phyloP scores from a whole-genome alignment of 345 rosid species.

The Abelmoschus esculentus region DNA sequence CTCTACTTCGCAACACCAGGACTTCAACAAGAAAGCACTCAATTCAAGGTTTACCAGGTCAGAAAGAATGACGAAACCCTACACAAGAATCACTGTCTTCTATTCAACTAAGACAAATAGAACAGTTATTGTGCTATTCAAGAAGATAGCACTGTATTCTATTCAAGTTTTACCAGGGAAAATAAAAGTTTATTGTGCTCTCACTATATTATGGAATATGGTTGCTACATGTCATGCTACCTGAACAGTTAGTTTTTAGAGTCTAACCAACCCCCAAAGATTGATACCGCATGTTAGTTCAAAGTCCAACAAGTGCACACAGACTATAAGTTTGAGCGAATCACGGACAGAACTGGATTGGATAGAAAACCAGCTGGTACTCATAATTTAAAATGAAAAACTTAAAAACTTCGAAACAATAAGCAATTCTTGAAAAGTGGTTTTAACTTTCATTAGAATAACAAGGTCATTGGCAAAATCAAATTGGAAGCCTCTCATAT shows the following conservation, averaged over 20 bases:
- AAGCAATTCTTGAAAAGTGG: neutral
- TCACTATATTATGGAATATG: neutral
- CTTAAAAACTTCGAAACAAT: neutral
- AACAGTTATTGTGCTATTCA: too few relatives aligned
- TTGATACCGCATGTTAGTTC: neutral
- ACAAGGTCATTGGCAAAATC: neutral
- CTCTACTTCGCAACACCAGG: neutral
- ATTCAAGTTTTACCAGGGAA: neutral
- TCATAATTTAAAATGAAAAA: neutral
- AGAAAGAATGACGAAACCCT: neutral
- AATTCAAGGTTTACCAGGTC: neutral
- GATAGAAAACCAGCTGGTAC: neutral
- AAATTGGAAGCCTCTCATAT: neutral
- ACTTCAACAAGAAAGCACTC: neutral
- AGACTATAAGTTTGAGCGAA: neutral
- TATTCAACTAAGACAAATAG: neutral
- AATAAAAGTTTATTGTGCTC: neutral
- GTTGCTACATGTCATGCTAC: neutral
- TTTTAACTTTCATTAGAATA: neutral
- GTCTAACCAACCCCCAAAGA: neutral
- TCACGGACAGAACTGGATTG: neutral
- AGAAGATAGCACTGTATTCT: neutral
- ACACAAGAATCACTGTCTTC: neutral
- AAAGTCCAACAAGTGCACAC: neutral
- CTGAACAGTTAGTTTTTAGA: neutral